Percentiles rank a stretch among this genome's conserved stretches.
phyloP scores from a whole-genome alignment of 192 early-diverging fungal genomes.

The Thamnidium elegans region DNA sequence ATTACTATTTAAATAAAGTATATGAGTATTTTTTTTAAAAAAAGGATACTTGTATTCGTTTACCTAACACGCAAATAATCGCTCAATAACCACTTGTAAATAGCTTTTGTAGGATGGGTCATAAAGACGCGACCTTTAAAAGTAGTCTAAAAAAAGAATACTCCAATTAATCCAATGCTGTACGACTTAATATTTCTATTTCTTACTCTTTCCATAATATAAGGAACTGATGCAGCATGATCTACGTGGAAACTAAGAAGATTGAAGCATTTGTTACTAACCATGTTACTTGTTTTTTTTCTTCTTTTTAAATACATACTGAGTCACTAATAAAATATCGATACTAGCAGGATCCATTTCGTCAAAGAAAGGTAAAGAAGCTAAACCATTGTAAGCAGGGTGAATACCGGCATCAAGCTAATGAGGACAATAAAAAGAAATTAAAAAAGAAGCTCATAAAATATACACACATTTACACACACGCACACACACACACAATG shows the following conservation, averaged over 20 bases:
- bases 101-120: constrained; percentile 98
- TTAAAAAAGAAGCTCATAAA: constrained; percentile 4
- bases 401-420: constrained; percentile 96
- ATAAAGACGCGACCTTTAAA: constrained; percentile 97
- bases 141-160: constrained; percentile 59
- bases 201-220: constrained; percentile 88
- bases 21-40: neutral
- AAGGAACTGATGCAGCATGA: constrained; percentile 94
- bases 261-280: neutral
- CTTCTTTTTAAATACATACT: constrained; percentile 51
- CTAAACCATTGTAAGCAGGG: constrained; percentile 87
- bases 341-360: constrained; percentile 85
- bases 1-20: constrained; percentile 50
- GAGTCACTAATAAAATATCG: constrained; percentile 90
- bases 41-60: constrained; percentile 20
- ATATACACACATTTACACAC: neutral
- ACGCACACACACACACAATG: too few species aligned
- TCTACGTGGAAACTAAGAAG: constrained; percentile 88
- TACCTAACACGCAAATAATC: constrained; percentile 93
- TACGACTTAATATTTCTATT: neutral
- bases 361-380: constrained; percentile 93
- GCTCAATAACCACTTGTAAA: constrained; percentile 93
- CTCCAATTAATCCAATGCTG: neutral
- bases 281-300: neutral
- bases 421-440: constrained; percentile 1